phyloP scores from a whole-genome alignment of 2,329 filamentous ascomycete genomes.

The Niveomyces coronatus region DNA sequence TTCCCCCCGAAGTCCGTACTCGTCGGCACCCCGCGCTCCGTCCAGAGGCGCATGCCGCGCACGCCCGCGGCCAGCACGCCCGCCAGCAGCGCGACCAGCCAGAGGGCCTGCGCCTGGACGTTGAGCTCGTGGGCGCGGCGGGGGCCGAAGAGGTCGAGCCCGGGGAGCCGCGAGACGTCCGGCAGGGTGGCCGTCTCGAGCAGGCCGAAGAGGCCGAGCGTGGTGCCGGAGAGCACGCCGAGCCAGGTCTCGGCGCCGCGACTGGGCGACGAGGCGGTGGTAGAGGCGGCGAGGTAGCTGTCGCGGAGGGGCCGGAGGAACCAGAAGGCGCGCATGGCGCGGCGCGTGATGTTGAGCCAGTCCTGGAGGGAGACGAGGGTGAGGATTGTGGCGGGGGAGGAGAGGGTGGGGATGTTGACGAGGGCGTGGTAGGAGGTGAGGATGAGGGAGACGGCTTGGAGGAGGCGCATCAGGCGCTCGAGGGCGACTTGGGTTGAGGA shows the following conservation, averaged over 20 bases:
- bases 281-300: slow-evolving; percentile 28
- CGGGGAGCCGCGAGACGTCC: slow-evolving; percentile 34
- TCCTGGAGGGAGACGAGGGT: slow-evolving; percentile 26
- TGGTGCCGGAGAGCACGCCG: slow-evolving; percentile 45
- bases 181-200: slow-evolving; percentile 55
- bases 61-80: slow-evolving; percentile 35
- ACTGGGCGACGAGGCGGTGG: slow-evolving; percentile 10
- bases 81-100: slow-evolving; percentile 52
- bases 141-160: slow-evolving; percentile 41
- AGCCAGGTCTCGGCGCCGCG: slow-evolving; percentile 33
- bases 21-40: slow-evolving; percentile 25
- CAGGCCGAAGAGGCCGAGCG: slow-evolving; percentile 56
- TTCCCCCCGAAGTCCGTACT: slow-evolving; percentile 15
- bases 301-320: slow-evolving; percentile 50
- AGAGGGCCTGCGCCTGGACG: slow-evolving; percentile 56
- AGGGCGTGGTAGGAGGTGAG: slow-evolving; percentile 34
- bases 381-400: slow-evolving; percentile 18
- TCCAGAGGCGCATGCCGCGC: slow-evolving; percentile 28
- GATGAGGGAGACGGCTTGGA: slow-evolving; percentile 43
- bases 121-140: slow-evolving; percentile 37
- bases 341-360: slow-evolving; percentile 40
- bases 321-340: slow-evolving; percentile 58
- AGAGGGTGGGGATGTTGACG: slow-evolving; percentile 22
- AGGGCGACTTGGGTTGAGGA: slow-evolving; percentile 37
- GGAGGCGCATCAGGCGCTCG: slow-evolving; percentile 48